Conservation (phyloP, 2,329 filamentous ascomycete species). For the Tolypocladium paradoxum region DNA sequence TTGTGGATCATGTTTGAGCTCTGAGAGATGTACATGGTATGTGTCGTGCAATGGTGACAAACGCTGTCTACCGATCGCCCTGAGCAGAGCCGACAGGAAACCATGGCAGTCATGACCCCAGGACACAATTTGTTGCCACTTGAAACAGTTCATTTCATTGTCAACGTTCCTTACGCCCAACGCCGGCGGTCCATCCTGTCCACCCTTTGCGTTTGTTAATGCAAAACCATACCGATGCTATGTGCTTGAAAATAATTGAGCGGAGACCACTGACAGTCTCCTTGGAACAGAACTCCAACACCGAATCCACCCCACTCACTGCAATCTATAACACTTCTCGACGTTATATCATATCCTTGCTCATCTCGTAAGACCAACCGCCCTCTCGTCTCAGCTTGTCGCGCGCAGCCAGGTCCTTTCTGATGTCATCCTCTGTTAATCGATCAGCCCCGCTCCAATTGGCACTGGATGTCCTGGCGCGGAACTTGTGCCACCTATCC, state of each 20-base stretch:
- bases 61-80: too few species aligned
- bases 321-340: background rate
- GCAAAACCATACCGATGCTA: background rate
- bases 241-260: background rate
- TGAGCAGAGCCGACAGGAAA: background rate
- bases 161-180: background rate
- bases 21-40: too few species aligned
- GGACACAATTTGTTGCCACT: background rate
- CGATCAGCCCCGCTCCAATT: slow-evolving; percentile 80
- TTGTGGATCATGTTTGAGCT: too few species aligned
- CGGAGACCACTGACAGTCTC: background rate
- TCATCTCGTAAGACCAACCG: slow-evolving; percentile 66
- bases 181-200: background rate
- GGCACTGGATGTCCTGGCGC: slow-evolving; percentile 83
- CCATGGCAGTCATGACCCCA: background rate
- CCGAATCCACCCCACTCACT: background rate
- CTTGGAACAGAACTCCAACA: background rate
- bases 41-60: too few species aligned
- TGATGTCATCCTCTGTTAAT: slow-evolving; percentile 80
- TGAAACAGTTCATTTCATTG: background rate
- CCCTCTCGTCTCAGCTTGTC: slow-evolving; percentile 74
- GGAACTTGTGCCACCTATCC: slow-evolving; percentile 76
- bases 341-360: slow-evolving; percentile 32
- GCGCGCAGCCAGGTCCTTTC: slow-evolving; percentile 66
- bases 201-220: background rate